These are phyloP conservation scores for Brassica rapa DNA, from an alignment of 345 rosid genomes.

Conservation along the genomic window DNA sequence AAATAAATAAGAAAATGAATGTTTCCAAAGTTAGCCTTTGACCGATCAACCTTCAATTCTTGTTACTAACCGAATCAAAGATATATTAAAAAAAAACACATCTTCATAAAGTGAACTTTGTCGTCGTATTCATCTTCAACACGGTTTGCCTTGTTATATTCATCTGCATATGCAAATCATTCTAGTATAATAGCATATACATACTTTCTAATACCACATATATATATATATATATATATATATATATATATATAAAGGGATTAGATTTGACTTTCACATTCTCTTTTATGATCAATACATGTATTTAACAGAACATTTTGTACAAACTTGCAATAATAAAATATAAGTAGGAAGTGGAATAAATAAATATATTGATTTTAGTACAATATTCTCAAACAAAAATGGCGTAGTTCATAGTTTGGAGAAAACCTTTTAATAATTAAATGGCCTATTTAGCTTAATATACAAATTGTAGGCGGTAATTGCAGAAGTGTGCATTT, in stretches of 20 bases:
- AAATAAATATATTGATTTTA: neutral
- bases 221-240: no score
- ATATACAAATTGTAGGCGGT: neutral
- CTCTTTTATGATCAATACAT: neutral
- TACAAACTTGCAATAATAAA: neutral
- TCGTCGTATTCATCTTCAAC: no score
- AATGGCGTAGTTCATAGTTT: neutral
- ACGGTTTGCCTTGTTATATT: no score
- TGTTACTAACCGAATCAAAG: no score
- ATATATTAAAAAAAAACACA: no score
- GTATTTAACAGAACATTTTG: neutral
- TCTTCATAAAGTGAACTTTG: no score
- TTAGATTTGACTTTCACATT: conserved; percentile 2
- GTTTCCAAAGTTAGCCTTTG: no score
- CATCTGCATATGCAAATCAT: no score
- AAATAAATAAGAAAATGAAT: no score
- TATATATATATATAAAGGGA: neutral
- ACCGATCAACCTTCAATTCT: no score
- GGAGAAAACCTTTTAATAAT: neutral
- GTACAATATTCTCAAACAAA: neutral
- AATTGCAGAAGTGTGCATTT: neutral
- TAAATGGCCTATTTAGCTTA: neutral
- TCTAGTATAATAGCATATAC: no score
- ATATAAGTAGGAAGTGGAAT: neutral
- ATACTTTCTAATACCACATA: neutral